Percentiles rank a stretch among this genome's conserved stretches.
Evolutionary conservation across 2,329 filamentous ascomycete genomes (phyloP).

Genomic region (Diaporthe sp.): DNA sequence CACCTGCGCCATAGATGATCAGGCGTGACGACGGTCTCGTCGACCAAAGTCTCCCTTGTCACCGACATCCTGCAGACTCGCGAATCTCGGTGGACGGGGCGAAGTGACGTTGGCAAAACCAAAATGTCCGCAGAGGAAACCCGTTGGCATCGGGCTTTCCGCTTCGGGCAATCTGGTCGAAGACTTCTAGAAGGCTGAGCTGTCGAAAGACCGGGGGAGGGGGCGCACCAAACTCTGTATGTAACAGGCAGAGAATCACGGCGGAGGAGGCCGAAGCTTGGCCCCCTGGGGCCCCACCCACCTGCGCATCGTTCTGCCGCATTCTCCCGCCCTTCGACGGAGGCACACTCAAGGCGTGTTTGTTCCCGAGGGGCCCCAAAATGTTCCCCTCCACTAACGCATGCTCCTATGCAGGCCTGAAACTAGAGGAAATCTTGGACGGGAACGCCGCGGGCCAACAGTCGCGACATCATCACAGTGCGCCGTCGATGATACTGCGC

Average conservation of each 20-base stretch:
- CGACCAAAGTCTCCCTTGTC: background rate
- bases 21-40: background rate
- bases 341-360: constrained; percentile 9
- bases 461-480: constrained; percentile 1
- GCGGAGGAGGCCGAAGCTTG: constrained; percentile 31
- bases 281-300: constrained; percentile 12
- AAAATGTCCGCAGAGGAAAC: constrained; percentile 8
- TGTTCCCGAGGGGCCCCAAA: background rate
- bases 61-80: constrained; percentile 6
- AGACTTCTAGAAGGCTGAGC: constrained; percentile 33
- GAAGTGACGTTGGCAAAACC: constrained; percentile 9
- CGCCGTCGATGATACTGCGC: constrained; percentile 1
- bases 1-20: background rate
- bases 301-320: constrained; percentile 30
- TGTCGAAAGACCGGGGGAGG: background rate
- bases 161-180: constrained; percentile 29
- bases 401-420: constrained; percentile 30
- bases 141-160: constrained; percentile 14
- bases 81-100: constrained; percentile 14
- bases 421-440: constrained; percentile 18
- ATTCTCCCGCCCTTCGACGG: constrained; percentile 35
- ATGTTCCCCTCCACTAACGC: constrained; percentile 24
- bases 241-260: constrained; percentile 29
- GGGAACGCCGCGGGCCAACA: constrained; percentile 28
- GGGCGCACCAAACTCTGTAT: background rate